These are phyloP conservation scores for Theobroma grandiflorum DNA, from an alignment of 441 rosid genomes.

Conservation along the genomic window DNA sequence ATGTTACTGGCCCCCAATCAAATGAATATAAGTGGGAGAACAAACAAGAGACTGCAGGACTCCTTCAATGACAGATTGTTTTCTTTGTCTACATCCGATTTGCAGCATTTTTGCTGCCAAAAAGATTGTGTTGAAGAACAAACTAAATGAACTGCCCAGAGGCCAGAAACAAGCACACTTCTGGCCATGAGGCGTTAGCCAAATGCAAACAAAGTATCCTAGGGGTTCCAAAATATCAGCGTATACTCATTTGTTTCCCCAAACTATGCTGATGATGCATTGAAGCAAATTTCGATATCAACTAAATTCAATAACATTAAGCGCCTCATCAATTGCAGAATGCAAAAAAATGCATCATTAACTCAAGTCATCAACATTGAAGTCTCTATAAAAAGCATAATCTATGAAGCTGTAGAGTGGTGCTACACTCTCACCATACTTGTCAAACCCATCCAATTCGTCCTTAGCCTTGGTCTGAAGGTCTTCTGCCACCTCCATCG, in stretches of 20 bases:
- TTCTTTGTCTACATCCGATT: neutral
- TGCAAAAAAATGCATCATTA: slow-evolving; percentile 11
- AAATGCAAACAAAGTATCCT: neutral
- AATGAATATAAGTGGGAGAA: neutral
- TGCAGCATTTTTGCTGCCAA: neutral
- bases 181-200: neutral
- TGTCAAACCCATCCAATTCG: slow-evolving; percentile 67
- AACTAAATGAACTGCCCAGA: no score
- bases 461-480: slow-evolving; percentile 64
- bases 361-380: slow-evolving; percentile 42
- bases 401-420: slow-evolving; percentile 87
- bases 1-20: neutral
- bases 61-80: neutral
- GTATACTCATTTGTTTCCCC: neutral
- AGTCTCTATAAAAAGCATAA: slow-evolving; percentile 70
- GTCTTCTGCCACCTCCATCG: slow-evolving; percentile 71
- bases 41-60: neutral
- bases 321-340: neutral
- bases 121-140: neutral
- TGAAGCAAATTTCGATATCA: neutral
- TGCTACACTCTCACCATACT: slow-evolving; percentile 61
- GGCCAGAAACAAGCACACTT: neutral
- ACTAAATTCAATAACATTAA: neutral
- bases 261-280: neutral
- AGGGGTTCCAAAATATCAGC: neutral